Conservation (phyloP, 495 filamentous ascomycete species). For the Cairneyella variabilis region DNA sequence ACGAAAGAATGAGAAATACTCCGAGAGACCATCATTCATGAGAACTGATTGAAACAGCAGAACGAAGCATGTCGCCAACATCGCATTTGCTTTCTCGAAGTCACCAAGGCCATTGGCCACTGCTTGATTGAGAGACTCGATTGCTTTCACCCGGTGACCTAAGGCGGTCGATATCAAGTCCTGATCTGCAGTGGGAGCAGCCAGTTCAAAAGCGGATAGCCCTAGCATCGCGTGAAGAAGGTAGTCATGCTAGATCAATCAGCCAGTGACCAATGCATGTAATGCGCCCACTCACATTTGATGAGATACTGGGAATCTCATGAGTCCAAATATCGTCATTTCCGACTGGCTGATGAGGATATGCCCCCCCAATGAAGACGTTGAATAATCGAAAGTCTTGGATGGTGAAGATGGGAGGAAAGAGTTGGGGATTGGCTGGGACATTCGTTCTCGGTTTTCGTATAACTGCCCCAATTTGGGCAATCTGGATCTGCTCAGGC, state of each 20-base stretch:
- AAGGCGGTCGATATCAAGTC: conserved; percentile 37
- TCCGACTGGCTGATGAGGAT: conserved; percentile 57
- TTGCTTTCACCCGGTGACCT: conserved; percentile 51
- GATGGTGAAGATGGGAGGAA: conserved; percentile 43
- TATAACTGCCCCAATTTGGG: conserved; percentile 3
- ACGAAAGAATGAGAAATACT: conserved; percentile 61
- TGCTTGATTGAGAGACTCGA: conserved; percentile 47
- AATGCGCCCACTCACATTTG: conserved; percentile 40
- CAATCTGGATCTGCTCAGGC: conserved; percentile 40
- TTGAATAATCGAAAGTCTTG: conserved; percentile 62
- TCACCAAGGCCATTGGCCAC: conserved; percentile 33
- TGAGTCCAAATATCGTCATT: conserved; percentile 56
- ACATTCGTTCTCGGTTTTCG: conserved; percentile 5
- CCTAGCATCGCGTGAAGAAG: conserved; percentile 60
- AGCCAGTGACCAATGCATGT: conserved; percentile 1
- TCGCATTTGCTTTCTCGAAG: conserved; percentile 38
- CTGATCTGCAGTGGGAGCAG: conserved; percentile 24
- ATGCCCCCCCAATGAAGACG: conserved; percentile 53
- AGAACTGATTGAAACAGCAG: conserved; percentile 57
- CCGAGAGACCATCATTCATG: conserved; percentile 55
- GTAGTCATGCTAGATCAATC: conserved; percentile 37
- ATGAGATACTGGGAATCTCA: conserved; percentile 51
- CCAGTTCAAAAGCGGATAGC: conserved; percentile 51
- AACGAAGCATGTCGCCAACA: conserved; percentile 55
- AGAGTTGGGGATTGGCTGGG: conserved; percentile 2